These are phyloP conservation scores for Pharus latifolius DNA, from an alignment of 176 grass and related monocot genomes.

Conservation along the genomic window DNA sequence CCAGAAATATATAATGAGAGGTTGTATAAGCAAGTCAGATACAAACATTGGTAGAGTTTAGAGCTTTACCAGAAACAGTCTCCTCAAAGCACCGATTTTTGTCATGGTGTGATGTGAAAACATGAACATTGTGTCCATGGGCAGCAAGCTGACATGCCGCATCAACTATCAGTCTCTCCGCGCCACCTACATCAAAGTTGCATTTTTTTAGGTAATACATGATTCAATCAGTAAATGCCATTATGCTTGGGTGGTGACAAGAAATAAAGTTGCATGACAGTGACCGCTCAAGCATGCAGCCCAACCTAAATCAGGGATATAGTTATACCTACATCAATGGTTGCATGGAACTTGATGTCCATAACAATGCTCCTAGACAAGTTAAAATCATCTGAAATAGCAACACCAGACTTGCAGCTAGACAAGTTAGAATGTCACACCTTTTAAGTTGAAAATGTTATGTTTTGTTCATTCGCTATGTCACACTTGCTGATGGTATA, in stretches of 20 bases:
- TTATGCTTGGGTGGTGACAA: too few species aligned
- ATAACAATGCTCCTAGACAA: too few species aligned
- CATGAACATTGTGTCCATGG: slow-evolving; percentile 67
- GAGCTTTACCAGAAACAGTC: slow-evolving; percentile 61
- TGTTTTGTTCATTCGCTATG: background rate
- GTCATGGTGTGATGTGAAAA: slow-evolving; percentile 96
- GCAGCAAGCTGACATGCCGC: slow-evolving; percentile 73
- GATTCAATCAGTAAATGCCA: background rate
- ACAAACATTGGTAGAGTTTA: background rate
- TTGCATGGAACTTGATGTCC: too few species aligned
- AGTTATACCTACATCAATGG: too few species aligned
- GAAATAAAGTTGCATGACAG: too few species aligned
- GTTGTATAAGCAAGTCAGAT: background rate
- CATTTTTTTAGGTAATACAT: background rate
- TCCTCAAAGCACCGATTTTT: slow-evolving; percentile 90
- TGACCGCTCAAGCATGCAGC: too few species aligned
- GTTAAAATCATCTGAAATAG: too few species aligned
- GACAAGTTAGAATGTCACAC: too few species aligned
- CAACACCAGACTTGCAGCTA: too few species aligned
- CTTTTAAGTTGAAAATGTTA: too few species aligned
- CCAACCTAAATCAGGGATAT: too few species aligned
- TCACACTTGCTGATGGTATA: background rate
- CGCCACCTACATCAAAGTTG: slow-evolving; percentile 44
- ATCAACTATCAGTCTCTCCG: slow-evolving; percentile 91
- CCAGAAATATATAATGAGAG: background rate